Percentiles rank a stretch among this genome's conserved stretches.
Conservation (phyloP, 1,284 basidiomycete genomes). For the Tylopilus sp. region DNA sequence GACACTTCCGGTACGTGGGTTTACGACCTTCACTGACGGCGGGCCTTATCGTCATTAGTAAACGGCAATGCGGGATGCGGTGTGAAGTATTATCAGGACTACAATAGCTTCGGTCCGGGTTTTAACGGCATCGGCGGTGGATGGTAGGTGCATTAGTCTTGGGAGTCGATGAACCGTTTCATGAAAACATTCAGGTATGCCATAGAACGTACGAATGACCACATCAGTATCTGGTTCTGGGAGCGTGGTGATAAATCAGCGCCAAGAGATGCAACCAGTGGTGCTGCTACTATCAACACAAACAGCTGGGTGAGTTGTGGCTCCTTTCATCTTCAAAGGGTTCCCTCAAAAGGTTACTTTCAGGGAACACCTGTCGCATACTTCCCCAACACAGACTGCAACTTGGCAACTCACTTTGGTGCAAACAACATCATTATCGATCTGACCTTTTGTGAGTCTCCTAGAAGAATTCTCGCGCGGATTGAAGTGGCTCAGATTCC, state of each 20-base stretch:
- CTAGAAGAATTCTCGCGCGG: neutral
- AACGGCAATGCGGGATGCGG: conserved; percentile 65
- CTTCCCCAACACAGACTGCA: conserved; percentile 20
- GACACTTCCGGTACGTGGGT: conserved; percentile 31
- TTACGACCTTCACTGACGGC: neutral
- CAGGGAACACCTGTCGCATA: conserved; percentile 25
- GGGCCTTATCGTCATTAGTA: conserved; percentile 14
- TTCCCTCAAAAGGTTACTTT: too few relatives aligned
- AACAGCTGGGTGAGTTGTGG: conserved; percentile 25
- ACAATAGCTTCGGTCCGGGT: conserved; percentile 54
- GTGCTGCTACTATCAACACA: conserved; percentile 19
- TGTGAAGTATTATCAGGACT: conserved; percentile 45
- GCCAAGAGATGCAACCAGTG: conserved; percentile 20
- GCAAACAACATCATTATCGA: conserved; percentile 26
- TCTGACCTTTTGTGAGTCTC: conserved; percentile 28
- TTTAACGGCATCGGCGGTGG: conserved; percentile 68
- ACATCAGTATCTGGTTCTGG: conserved; percentile 29
- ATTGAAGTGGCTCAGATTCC: neutral
- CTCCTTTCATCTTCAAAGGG: too few relatives aligned
- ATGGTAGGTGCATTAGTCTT: conserved; percentile 35
- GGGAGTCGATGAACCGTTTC: neutral
- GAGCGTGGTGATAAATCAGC: conserved; percentile 16
- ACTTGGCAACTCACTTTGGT: conserved; percentile 21
- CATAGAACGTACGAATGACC: conserved; percentile 16
- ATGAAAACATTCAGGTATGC: conserved; percentile 33